A percentile compares a stretch with the other conserved stretches of the same genome.
These are phyloP conservation scores for Saccharomycopsis hybrid DNA, from an alignment of 1,139 yeast species.

Conservation along the genomic window DNA sequence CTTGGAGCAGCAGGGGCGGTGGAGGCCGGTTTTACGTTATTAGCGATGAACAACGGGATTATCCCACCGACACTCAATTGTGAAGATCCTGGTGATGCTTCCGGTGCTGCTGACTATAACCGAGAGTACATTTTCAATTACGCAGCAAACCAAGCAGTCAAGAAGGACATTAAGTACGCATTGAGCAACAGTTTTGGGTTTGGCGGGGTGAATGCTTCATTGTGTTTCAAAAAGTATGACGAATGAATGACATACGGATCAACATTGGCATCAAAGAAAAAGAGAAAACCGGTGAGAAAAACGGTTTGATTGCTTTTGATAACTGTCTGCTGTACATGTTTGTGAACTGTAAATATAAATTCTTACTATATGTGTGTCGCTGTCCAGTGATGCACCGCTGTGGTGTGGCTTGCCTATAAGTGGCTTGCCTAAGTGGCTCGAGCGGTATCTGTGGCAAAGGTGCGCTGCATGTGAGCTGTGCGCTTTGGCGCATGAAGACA, in stretches of 20 bases:
- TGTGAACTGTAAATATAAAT: too few relatives aligned
- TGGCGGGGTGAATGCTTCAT: conserved; percentile 90
- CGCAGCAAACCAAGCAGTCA: conserved; percentile 41
- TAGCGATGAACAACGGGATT: conserved; percentile 49
- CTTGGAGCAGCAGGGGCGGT: conserved; percentile 96
- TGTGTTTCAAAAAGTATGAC: conserved; percentile 38
- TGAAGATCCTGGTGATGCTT: conserved; percentile 41
- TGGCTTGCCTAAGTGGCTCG: too few relatives aligned
- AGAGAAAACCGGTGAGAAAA: too few relatives aligned
- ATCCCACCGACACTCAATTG: conserved; percentile 83
- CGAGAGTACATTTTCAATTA: conserved; percentile 50
- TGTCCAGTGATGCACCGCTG: too few relatives aligned
- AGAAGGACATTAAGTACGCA: conserved; percentile 46
- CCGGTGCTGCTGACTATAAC: conserved; percentile 34
- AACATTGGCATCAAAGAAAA: too few relatives aligned
- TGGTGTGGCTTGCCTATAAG: too few relatives aligned
- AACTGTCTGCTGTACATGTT: too few relatives aligned
- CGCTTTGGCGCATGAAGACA: too few relatives aligned
- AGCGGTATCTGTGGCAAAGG: too few relatives aligned
- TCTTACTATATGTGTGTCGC: too few relatives aligned
- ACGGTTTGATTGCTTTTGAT: too few relatives aligned
- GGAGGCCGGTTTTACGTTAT: conserved; percentile 75
- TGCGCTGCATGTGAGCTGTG: too few relatives aligned
- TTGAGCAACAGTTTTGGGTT: conserved; percentile 92
- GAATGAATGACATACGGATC: neutral